A percentile compares a stretch with the other conserved stretches of the same genome.
phyloP scores from a whole-genome alignment of 176 grass and related monocot genomes.

The Carex cristatella region DNA sequence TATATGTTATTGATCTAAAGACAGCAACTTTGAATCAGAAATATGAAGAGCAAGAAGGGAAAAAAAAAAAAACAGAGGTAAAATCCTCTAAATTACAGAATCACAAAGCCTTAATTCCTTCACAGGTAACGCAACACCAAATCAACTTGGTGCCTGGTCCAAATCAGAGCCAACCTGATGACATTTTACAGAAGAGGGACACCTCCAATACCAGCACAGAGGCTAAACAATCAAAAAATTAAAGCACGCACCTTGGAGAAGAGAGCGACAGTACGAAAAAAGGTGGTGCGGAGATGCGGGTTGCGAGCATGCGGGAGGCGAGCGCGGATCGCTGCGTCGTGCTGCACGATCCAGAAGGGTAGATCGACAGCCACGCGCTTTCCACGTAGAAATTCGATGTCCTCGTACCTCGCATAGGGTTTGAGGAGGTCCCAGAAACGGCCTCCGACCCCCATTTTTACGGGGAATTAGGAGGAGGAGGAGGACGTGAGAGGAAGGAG shows the following conservation, averaged over 20 bases:
- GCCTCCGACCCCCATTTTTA: slow-evolving; percentile 63
- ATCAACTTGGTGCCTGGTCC: not conserved
- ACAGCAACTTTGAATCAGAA: not conserved
- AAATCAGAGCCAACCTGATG: not conserved
- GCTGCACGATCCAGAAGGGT: slow-evolving; percentile 89
- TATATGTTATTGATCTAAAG: not conserved
- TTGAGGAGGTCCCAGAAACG: slow-evolving; percentile 85
- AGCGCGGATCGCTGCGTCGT: slow-evolving; percentile 58
- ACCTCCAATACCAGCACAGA: not conserved
- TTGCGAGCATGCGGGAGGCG: slow-evolving; percentile 37
- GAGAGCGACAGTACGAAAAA: slow-evolving; percentile 81
- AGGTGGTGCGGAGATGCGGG: slow-evolving; percentile 72
- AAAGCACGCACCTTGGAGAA: slow-evolving; percentile 64
- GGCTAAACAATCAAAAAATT: not conserved
- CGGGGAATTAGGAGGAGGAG: not conserved
- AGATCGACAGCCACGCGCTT: slow-evolving; percentile 91
- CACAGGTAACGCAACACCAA: not conserved
- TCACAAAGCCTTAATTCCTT: not conserved
- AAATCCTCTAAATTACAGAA: not conserved
- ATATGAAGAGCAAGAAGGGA: not conserved
- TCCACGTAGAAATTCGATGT: slow-evolving; percentile 56
- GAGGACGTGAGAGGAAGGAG: not conserved
- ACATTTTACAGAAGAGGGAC: not conserved
- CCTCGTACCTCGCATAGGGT: slow-evolving; percentile 56
- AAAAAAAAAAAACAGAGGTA: not conserved